These are phyloP conservation scores for Boehmeria nivea DNA, from an alignment of 306 rosid genomes.

Conservation along the genomic window DNA sequence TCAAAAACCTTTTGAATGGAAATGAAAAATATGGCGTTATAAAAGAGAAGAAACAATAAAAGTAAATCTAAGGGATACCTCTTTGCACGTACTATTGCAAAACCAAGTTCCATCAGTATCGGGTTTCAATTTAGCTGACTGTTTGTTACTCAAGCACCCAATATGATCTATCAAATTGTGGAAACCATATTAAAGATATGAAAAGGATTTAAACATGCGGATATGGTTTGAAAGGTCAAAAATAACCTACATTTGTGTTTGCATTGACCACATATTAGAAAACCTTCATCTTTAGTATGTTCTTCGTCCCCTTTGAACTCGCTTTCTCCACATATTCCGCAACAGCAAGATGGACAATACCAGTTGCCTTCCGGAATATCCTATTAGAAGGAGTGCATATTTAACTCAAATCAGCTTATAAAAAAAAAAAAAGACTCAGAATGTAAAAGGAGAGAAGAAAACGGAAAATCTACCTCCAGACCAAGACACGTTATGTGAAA, in stretches of 20 bases:
- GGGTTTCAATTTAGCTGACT: slow-evolving; percentile 19
- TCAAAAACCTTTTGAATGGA: no score
- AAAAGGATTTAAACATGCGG: slow-evolving; percentile 4
- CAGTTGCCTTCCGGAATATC: slow-evolving; percentile 79
- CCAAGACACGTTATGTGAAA: slow-evolving; percentile 64
- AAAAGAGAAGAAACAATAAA: no score
- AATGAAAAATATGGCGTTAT: no score
- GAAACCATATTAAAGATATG: slow-evolving; percentile 14
- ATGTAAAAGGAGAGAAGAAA: slow-evolving; percentile 17
- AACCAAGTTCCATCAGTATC: slow-evolving; percentile 39
- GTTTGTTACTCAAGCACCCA: slow-evolving; percentile 41
- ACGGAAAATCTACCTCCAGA: slow-evolving; percentile 49
- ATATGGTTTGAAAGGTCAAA: slow-evolving; percentile 3
- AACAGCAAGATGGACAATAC: slow-evolving; percentile 83
- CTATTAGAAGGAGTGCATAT: slow-evolving; percentile 34
- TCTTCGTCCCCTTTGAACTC: slow-evolving; percentile 34
- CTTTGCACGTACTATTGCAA: slow-evolving; percentile 55
- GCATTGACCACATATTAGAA: slow-evolving; percentile 66
- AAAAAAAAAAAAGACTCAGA: background rate
- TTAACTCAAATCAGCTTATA: background rate
- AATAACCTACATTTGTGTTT: slow-evolving; percentile 59
- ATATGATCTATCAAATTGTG: slow-evolving; percentile 52
- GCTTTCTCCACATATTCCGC: slow-evolving; percentile 53
- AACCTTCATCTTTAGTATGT: slow-evolving; percentile 13
- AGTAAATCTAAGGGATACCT: slow-evolving; percentile 58